A percentile compares a stretch with the other conserved stretches of the same genome.
These are phyloP conservation scores for Erysiphe pulchra DNA, from an alignment of 2,329 filamentous ascomycete genomes.

Conservation along the genomic window DNA sequence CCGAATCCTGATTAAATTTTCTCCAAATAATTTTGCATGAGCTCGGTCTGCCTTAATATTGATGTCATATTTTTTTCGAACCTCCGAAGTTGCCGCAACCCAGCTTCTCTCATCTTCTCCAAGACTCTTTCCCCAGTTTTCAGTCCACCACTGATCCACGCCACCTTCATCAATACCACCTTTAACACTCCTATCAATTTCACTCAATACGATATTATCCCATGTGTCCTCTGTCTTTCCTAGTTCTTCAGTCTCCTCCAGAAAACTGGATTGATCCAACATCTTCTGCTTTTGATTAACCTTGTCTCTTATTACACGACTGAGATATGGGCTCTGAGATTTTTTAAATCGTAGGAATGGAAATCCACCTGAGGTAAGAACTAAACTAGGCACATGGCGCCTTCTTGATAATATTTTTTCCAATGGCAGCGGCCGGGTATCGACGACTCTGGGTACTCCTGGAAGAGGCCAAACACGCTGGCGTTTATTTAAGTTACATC, in stretches of 20 bases:
- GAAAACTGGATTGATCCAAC: constrained; percentile 15
- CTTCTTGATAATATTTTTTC: constrained; percentile 20
- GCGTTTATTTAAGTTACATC: constrained; percentile 1
- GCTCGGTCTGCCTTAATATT: not conserved
- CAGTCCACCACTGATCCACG: constrained; percentile 6
- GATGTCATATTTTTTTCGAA: not conserved
- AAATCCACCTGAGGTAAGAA: constrained; percentile 27
- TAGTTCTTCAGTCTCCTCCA: constrained; percentile 14
- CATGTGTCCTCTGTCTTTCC: constrained; percentile 21
- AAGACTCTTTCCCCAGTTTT: not conserved
- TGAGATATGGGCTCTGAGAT: constrained; percentile 34
- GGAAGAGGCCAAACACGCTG: constrained; percentile 8
- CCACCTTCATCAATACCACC: constrained; percentile 6
- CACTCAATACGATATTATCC: constrained; percentile 15
- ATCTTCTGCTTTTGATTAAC: constrained; percentile 19
- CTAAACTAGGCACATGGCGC: constrained; percentile 27
- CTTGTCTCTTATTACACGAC: constrained; percentile 28
- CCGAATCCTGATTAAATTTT: constrained; percentile 20
- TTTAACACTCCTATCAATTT: constrained; percentile 4
- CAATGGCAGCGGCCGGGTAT: constrained; percentile 22
- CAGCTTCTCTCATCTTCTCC: not conserved
- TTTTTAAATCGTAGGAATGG: constrained; percentile 42
- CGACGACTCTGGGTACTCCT: constrained; percentile 21
- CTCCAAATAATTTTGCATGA: constrained; percentile 8
- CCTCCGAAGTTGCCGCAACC: not conserved